A percentile compares a stretch with the other conserved stretches of the same genome.
phyloP scores from a whole-genome alignment of 2,329 filamentous ascomycete genomes.

The Epichloe brachyelytri region DNA sequence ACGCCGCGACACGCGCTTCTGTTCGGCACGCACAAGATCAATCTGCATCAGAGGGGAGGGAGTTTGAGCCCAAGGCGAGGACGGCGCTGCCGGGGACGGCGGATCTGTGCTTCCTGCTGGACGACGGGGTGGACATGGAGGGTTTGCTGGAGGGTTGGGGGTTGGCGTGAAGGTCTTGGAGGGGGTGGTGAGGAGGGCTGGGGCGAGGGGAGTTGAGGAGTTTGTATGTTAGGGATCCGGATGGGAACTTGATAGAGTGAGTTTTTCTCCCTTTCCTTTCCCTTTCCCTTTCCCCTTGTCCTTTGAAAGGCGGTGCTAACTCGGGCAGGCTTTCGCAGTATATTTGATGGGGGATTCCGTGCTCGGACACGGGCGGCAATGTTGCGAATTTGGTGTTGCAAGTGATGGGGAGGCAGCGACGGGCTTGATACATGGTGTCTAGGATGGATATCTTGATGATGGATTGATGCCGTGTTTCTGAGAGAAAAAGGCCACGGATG shows the following conservation, averaged over 20 bases:
- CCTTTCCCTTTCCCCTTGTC: too few relatives aligned
- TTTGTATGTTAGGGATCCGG: conserved; percentile 48
- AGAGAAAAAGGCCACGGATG: background rate
- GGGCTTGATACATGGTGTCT: too few relatives aligned
- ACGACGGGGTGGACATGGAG: conserved; percentile 30
- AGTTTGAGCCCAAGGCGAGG: conserved; percentile 47
- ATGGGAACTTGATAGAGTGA: conserved; percentile 50
- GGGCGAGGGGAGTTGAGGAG: conserved; percentile 39
- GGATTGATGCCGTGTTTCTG: background rate
- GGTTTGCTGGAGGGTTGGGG: conserved; percentile 28
- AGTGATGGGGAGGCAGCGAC: too few relatives aligned
- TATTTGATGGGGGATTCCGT: background rate
- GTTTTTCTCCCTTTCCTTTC: conserved; percentile 11
- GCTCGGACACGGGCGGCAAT: too few relatives aligned
- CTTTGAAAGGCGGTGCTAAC: background rate
- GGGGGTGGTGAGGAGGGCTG: conserved; percentile 44
- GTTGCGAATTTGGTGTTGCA: too few relatives aligned
- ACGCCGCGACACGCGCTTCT: conserved; percentile 34
- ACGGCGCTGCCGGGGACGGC: conserved; percentile 41
- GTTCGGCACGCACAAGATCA: conserved; percentile 49
- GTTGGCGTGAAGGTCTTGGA: conserved; percentile 36
- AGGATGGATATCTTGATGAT: background rate
- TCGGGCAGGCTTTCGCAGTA: conserved; percentile 1
- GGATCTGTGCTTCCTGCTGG: conserved; percentile 46
- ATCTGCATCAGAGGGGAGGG: conserved; percentile 42